phyloP scores from a whole-genome alignment of 257 asterid species.

The Ehretia macrophylla region DNA sequence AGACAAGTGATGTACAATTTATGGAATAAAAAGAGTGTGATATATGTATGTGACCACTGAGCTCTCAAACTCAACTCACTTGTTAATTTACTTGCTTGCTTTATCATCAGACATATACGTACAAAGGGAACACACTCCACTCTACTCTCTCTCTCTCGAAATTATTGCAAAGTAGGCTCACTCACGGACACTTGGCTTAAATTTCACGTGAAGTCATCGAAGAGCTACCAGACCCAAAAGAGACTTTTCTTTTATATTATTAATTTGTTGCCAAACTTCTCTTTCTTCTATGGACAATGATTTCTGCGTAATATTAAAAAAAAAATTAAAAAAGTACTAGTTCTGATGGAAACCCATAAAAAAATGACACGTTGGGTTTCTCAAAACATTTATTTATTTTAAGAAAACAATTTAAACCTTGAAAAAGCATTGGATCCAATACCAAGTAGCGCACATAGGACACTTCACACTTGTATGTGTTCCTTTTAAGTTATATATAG shows the following conservation, averaged over 20 bases:
- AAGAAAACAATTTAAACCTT: background rate
- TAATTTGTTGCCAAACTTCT: constrained; percentile 6
- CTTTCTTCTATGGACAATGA: constrained; percentile 8
- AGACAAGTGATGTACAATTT: constrained; percentile 26
- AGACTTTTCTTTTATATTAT: no score
- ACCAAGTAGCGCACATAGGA: no score
- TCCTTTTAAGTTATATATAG: no score
- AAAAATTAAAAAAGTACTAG: no score
- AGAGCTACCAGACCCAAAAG: constrained; percentile 26
- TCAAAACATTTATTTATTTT: constrained; percentile 3
- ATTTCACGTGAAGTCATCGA: constrained; percentile 35
- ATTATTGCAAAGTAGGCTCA: background rate
- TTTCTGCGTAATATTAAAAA: background rate
- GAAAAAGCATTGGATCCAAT: constrained; percentile 18
- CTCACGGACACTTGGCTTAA: constrained; percentile 29
- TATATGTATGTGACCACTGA: no score
- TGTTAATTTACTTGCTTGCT: constrained; percentile 20
- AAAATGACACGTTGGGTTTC: constrained; percentile 12
- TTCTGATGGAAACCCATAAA: constrained; percentile 11
- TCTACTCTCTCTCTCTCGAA: background rate
- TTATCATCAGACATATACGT: constrained; percentile 2
- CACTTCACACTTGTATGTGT: no score
- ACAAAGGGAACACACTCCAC: constrained; percentile 17
- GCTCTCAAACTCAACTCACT: no score
- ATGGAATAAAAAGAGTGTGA: no score